phyloP scores from a whole-genome alignment of 2,329 filamentous ascomycete genomes.

The Aspergillus spinulosporus region DNA sequence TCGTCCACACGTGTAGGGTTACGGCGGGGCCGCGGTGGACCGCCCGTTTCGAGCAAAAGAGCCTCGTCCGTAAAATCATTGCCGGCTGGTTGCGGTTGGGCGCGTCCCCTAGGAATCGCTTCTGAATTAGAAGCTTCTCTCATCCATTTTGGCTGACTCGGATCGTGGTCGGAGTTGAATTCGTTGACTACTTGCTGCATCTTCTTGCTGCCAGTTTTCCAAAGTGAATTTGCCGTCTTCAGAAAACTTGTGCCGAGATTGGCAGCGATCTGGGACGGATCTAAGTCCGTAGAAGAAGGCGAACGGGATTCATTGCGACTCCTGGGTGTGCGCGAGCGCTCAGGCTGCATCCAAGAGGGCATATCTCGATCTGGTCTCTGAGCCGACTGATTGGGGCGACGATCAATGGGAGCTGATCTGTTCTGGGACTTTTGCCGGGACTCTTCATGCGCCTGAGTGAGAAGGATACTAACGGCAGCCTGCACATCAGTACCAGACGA shows the following conservation, averaged over 20 bases:
- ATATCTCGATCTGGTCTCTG: constrained; percentile 34
- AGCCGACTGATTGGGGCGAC: constrained; percentile 18
- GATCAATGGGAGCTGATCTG: constrained; percentile 25
- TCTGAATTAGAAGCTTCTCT: constrained; percentile 58
- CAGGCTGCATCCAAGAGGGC: constrained; percentile 66
- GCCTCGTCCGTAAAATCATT: constrained; percentile 60
- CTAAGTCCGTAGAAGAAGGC: constrained; percentile 60
- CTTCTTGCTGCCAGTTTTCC: constrained; percentile 92
- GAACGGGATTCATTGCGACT: constrained; percentile 33
- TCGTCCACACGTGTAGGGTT: constrained; percentile 29
- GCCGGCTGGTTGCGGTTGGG: constrained; percentile 24
- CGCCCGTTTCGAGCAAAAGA: constrained; percentile 36
- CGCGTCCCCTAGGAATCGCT: constrained; percentile 22
- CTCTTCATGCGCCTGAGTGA: constrained; percentile 87
- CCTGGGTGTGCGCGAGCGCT: constrained; percentile 31
- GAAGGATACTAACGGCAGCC: constrained; percentile 80
- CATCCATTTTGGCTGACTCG: constrained; percentile 94
- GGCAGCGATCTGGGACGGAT: constrained; percentile 79
- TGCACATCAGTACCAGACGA: constrained; percentile 79
- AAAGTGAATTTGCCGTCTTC: constrained; percentile 91
- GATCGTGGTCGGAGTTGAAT: constrained; percentile 70
- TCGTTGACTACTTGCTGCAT: constrained; percentile 90
- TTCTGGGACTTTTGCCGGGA: constrained; percentile 66
- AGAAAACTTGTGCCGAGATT: constrained; percentile 80
- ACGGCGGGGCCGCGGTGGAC: constrained; percentile 27